Evolutionary conservation across 2,329 filamentous ascomycete genomes (phyloP).

Genomic region (Phaeophleospora eucalypticola): DNA sequence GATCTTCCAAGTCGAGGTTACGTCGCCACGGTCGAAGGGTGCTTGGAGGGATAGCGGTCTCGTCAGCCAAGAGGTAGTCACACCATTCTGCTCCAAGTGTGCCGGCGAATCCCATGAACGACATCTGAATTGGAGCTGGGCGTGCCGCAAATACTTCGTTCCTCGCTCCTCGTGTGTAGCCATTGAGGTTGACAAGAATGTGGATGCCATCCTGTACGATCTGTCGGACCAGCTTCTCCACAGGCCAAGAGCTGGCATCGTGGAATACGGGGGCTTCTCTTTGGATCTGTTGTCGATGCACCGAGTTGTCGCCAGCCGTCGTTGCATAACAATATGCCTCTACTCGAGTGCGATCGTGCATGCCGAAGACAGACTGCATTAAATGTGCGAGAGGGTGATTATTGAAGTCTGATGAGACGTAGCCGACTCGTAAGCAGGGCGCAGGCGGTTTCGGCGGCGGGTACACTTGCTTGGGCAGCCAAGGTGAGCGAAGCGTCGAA

Average conservation of each 20-base stretch:
- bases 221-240: constrained; percentile 78
- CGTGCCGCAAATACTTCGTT: constrained; percentile 97
- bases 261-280: constrained; percentile 85
- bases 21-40: constrained; percentile 76
- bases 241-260: constrained; percentile 81
- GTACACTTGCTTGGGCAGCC: constrained; percentile 78
- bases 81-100: constrained; percentile 97
- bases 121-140: constrained; percentile 95
- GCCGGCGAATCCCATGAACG: constrained; percentile 98
- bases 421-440: constrained; percentile 85
- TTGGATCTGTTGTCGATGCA: constrained; percentile 90
- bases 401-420: constrained; percentile 97
- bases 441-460: constrained; percentile 77
- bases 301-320: constrained; percentile 80
- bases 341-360: constrained; percentile 70
- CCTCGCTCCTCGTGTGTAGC: constrained; percentile 91
- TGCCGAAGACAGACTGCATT: constrained; percentile 97
- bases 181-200: constrained; percentile 95
- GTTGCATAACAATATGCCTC: constrained; percentile 95
- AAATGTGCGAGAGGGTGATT: constrained; percentile 94
- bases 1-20: constrained; percentile 70
- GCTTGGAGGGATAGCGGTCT: constrained; percentile 74
- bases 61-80: constrained; percentile 90
- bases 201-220: constrained; percentile 87
- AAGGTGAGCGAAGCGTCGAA: constrained; percentile 78